These are phyloP conservation scores for Chalaropsis ovoidea DNA, from an alignment of 2,329 filamentous ascomycete genomes.

Conservation along the genomic window DNA sequence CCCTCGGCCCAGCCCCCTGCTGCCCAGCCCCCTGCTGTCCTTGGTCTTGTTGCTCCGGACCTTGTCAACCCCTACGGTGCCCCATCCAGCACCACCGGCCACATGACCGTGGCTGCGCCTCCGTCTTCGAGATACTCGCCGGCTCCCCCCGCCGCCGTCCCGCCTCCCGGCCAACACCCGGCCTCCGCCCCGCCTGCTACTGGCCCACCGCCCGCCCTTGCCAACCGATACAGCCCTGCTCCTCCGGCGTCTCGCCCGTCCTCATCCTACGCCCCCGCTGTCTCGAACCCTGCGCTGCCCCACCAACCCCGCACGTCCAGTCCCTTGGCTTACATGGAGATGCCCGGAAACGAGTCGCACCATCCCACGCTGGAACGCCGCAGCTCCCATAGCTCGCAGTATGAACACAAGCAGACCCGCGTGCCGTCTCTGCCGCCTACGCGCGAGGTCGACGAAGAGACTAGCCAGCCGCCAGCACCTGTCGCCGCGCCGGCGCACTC, in stretches of 20 bases:
- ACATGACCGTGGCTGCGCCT: slow-evolving; percentile 32
- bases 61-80: slow-evolving; percentile 45
- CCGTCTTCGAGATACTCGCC: slow-evolving; percentile 51
- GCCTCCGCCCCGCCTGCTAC: slow-evolving; percentile 33
- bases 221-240: slow-evolving; percentile 45
- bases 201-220: slow-evolving; percentile 22
- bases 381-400: slow-evolving; percentile 38
- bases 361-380: slow-evolving; percentile 34
- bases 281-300: slow-evolving; percentile 41
- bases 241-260: slow-evolving; percentile 36
- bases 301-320: slow-evolving; percentile 57
- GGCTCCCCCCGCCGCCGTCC: slow-evolving; percentile 36
- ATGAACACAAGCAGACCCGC: slow-evolving; percentile 46
- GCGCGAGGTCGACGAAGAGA: slow-evolving; percentile 49
- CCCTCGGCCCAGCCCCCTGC: slow-evolving; percentile 26
- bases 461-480: slow-evolving; percentile 26
- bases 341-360: slow-evolving; percentile 36
- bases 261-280: slow-evolving; percentile 36
- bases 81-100: slow-evolving; percentile 16
- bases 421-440: slow-evolving; percentile 52
- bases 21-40: slow-evolving; percentile 22
- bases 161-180: slow-evolving; percentile 27
- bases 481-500: slow-evolving; percentile 27
- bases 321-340: slow-evolving; percentile 54
- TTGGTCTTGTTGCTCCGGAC: slow-evolving; percentile 44